Percentiles rank a stretch among this genome's conserved stretches.
Conservation (phyloP, 2,329 filamentous ascomycete genomes). For the Penicillium sp. region DNA sequence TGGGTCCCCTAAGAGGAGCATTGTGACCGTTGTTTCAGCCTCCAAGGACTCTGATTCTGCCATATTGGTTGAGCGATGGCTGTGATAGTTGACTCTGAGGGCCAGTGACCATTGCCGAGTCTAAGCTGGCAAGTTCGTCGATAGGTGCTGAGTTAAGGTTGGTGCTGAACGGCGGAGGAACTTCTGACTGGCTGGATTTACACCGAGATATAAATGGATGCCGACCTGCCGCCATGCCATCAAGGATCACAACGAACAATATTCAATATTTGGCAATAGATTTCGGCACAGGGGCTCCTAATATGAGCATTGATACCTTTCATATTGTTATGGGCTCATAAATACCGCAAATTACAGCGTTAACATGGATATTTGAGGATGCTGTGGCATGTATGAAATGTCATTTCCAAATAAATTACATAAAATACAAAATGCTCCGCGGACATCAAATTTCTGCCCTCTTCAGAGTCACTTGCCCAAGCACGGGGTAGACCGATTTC, state of each 20-base stretch:
- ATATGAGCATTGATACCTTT: neutral
- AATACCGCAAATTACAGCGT: neutral
- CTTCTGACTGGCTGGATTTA: neutral
- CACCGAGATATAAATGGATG: conserved; percentile 9
- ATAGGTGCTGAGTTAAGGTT: neutral
- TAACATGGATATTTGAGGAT: no score
- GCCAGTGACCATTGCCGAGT: neutral
- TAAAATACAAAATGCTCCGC: conserved; percentile 12
- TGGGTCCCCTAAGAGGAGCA: conserved; percentile 61
- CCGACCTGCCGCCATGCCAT: neutral
- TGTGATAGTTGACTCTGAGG: neutral
- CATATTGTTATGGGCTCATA: neutral
- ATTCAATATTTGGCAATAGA: neutral
- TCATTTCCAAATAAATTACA: conserved; percentile 7
- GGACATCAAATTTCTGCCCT: conserved; percentile 15
- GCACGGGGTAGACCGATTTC: conserved; percentile 4
- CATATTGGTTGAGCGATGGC: conserved; percentile 6
- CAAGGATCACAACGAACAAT: neutral
- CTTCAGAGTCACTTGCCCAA: conserved; percentile 1
- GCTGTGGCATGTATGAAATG: neutral
- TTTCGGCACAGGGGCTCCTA: no score
- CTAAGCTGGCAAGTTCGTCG: neutral
- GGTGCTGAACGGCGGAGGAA: neutral
- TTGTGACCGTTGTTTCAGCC: conserved; percentile 30
- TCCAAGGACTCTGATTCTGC: conserved; percentile 7